These are phyloP conservation scores for Scutellaria baicalensis DNA, from an alignment of 257 asterid genomes.

Conservation along the genomic window DNA sequence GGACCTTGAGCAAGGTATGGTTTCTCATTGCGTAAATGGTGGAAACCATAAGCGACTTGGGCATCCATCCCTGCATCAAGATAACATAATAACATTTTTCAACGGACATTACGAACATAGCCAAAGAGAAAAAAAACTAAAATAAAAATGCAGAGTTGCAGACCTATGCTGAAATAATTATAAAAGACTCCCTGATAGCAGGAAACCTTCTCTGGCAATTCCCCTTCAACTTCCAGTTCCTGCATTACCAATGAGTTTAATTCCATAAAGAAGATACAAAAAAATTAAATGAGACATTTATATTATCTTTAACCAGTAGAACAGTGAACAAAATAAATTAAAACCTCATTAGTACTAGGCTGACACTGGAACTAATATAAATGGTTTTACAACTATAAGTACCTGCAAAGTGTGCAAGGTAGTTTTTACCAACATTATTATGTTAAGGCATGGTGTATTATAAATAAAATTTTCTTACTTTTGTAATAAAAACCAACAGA, in stretches of 20 bases:
- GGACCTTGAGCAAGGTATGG: slow-evolving; percentile 98
- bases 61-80: slow-evolving; percentile 85
- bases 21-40: slow-evolving; percentile 83
- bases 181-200: slow-evolving; percentile 83
- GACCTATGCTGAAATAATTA: slow-evolving; percentile 97
- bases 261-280: background rate
- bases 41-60: slow-evolving; percentile 96
- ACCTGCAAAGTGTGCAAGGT: background rate
- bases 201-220: slow-evolving; percentile 53
- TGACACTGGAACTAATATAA: background rate
- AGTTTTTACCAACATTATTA: background rate
- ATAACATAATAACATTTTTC: background rate
- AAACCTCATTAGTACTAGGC: background rate
- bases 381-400: background rate
- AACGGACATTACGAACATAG: background rate
- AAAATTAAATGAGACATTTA: background rate
- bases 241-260: slow-evolving; percentile 24
- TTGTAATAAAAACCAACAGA: no score
- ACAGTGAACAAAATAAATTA: background rate
- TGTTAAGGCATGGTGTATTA: background rate
- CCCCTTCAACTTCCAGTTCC: slow-evolving; percentile 73
- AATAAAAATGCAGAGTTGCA: slow-evolving; percentile 14
- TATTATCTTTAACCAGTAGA: background rate
- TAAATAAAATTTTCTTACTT: no score
- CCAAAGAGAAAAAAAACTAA: slow-evolving; percentile 1